A percentile compares a stretch with the other conserved stretches of the same genome.
Conservation (phyloP, 2,329 filamentous ascomycete species). For the Madurella fahalii region DNA sequence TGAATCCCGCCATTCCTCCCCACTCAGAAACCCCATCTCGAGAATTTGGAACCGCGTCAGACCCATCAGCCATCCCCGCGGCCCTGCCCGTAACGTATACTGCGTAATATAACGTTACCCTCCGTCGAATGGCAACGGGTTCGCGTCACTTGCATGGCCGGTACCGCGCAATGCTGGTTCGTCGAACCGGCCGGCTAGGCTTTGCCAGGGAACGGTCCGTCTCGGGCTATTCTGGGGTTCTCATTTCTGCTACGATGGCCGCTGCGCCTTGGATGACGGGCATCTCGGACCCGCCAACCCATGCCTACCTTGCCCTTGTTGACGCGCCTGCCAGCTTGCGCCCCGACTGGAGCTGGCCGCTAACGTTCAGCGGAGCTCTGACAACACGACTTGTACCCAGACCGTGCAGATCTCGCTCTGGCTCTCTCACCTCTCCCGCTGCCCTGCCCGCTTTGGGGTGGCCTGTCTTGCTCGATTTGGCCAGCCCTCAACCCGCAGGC, state of each 20-base stretch:
- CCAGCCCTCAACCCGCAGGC: background rate
- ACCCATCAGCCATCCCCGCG: conserved; percentile 3
- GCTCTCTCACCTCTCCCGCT: background rate
- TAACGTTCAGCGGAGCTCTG: background rate
- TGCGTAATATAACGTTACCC: no score
- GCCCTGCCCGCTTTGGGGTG: background rate
- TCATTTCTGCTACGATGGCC: conserved; percentile 16
- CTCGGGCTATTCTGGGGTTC: conserved; percentile 20
- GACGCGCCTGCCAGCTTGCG: conserved; percentile 3
- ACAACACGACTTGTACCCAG: background rate
- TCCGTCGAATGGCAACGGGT: no score
- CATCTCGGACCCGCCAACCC: conserved; percentile 17
- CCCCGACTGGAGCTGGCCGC: background rate
- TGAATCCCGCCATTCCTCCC: conserved; percentile 7
- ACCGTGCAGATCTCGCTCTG: conserved; percentile 9
- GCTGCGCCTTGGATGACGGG: conserved; percentile 24
- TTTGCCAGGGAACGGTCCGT: conserved; percentile 1
- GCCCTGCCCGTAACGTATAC: background rate
- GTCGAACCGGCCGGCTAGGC: background rate
- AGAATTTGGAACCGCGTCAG: background rate
- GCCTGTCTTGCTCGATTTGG: background rate
- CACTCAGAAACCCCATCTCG: background rate
- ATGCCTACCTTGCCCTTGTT: background rate
- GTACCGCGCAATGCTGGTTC: background rate
- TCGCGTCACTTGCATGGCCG: conserved; percentile 6